Evolutionary conservation across 2,329 filamentous ascomycete genomes (phyloP).

Genomic region (Verticillium longisporum): DNA sequence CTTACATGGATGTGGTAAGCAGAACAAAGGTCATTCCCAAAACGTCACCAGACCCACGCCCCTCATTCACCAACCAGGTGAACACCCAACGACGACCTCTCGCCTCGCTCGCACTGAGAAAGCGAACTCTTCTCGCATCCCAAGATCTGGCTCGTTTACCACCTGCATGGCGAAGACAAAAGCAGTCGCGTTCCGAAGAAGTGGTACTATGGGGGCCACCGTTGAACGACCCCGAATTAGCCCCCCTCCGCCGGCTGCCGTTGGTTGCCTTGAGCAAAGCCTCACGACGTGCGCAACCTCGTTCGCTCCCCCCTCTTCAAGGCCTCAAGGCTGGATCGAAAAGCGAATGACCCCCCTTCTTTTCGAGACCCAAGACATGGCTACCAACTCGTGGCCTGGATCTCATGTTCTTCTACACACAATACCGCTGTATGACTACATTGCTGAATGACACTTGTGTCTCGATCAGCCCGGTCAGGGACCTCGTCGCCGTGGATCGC

Average conservation of each 20-base stretch:
- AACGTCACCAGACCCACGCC: neutral
- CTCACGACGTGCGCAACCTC: neutral
- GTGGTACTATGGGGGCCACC: neutral
- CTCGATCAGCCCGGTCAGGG: neutral
- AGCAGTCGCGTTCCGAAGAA: neutral
- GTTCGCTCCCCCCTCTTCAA: no score
- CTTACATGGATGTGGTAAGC: no score
- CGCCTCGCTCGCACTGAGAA: neutral
- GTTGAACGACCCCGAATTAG: neutral
- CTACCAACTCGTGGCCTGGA: neutral
- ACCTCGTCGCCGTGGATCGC: neutral
- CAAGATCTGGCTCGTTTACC: neutral
- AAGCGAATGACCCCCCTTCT: neutral
- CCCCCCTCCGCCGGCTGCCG: neutral
- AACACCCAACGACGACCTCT: neutral
- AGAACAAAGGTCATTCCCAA: neutral
- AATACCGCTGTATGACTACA: neutral
- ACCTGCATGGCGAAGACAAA: neutral
- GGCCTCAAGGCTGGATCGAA: neutral
- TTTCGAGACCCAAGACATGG: neutral
- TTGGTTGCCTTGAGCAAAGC: neutral
- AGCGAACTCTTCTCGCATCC: neutral
- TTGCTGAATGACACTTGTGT: neutral
- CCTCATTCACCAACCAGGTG: neutral
- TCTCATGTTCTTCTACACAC: neutral